Percentiles rank a stretch among this genome's conserved stretches.
phyloP scores from a whole-genome alignment of 805 yeast species.

The Blastobotrys mokoenaii region DNA sequence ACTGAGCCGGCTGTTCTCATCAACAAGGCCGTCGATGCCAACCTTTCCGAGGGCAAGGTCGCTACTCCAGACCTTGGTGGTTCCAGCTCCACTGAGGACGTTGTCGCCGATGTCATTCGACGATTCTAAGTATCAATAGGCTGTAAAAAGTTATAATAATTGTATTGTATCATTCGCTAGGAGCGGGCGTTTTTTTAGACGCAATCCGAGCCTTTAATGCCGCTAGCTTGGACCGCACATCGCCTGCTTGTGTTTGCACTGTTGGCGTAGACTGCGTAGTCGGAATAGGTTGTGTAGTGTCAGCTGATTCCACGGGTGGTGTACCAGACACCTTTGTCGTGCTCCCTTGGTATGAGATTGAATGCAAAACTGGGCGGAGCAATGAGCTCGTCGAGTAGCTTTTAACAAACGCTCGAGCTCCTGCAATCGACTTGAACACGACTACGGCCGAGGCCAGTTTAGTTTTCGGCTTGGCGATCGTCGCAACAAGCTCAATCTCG shows the following conservation, averaged over 20 bases:
- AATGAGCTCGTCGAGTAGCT: too few relatives aligned
- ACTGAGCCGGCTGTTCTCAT: conserved; percentile 84
- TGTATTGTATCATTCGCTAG: too few relatives aligned
- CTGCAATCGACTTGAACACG: not conserved
- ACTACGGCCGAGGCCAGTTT: not conserved
- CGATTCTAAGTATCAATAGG: conserved; percentile 30
- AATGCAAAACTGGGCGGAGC: too few relatives aligned
- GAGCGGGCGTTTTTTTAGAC: too few relatives aligned
- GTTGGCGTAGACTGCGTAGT: too few relatives aligned
- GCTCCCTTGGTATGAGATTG: too few relatives aligned
- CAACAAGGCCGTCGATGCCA: conserved; percentile 90
- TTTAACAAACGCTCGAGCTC: not conserved
- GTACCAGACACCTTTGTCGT: too few relatives aligned
- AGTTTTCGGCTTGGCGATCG: not conserved
- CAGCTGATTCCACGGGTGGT: too few relatives aligned
- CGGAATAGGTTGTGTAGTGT: too few relatives aligned
- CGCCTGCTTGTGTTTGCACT: too few relatives aligned
- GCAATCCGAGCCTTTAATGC: too few relatives aligned
- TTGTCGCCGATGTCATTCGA: conserved; percentile 69
- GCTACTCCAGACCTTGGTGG: conserved; percentile 97
- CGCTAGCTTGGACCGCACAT: too few relatives aligned
- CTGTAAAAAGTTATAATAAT: not conserved
- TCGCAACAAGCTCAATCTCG: not conserved
- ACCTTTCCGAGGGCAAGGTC: conserved; percentile 66
- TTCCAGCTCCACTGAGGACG: conserved; percentile 74